Evolutionary conservation across 176 grass and related monocot species (phyloP).

Genomic region (Paspalum notatum): DNA sequence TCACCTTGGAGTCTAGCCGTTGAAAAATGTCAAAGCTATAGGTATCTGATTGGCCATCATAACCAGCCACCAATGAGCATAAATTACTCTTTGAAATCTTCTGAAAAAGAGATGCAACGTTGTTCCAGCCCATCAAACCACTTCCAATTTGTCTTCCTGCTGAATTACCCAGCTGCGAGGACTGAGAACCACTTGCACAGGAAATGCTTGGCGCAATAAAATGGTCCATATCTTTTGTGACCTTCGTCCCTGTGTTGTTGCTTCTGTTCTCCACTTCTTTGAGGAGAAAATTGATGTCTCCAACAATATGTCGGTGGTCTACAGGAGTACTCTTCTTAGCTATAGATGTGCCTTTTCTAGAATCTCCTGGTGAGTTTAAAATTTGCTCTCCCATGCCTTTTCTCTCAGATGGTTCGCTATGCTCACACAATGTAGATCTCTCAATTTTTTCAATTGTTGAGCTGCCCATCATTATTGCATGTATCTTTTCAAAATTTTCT

Average conservation of each 20-base stretch:
- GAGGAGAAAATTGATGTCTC: slow-evolving; percentile 82
- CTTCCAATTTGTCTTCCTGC: slow-evolving; percentile 35
- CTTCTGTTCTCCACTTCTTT: slow-evolving; percentile 72
- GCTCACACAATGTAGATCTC: slow-evolving; percentile 10
- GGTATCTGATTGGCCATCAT: slow-evolving; percentile 75
- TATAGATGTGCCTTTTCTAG: slow-evolving; percentile 29
- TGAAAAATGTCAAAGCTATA: slow-evolving; percentile 67
- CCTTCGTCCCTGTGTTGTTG: slow-evolving; percentile 33
- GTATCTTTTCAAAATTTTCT: slow-evolving; percentile 74
- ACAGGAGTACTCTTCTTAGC: slow-evolving; percentile 52
- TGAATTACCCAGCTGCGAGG: slow-evolving; percentile 36
- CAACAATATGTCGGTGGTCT: slow-evolving; percentile 66
- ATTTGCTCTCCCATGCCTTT: slow-evolving; percentile 32
- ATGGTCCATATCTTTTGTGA: slow-evolving; percentile 27
- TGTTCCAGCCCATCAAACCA: slow-evolving; percentile 42
- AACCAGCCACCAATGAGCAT: slow-evolving; percentile 69
- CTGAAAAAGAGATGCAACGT: slow-evolving; percentile 52
- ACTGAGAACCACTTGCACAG: slow-evolving; percentile 24
- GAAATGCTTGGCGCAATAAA: slow-evolving; percentile 42
- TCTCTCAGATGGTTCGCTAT: slow-evolving; percentile 41
- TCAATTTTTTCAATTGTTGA: slow-evolving; percentile 40
- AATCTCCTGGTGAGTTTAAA: slow-evolving; percentile 42
- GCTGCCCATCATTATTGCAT: slow-evolving; percentile 71
- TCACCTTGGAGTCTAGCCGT: slow-evolving; percentile 52
- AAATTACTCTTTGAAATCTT: slow-evolving; percentile 79